A percentile compares a stretch with the other conserved stretches of the same genome.
Evolutionary conservation across 768 basidiomycete genomes (phyloP).

Genomic region (Suillus lakei): DNA sequence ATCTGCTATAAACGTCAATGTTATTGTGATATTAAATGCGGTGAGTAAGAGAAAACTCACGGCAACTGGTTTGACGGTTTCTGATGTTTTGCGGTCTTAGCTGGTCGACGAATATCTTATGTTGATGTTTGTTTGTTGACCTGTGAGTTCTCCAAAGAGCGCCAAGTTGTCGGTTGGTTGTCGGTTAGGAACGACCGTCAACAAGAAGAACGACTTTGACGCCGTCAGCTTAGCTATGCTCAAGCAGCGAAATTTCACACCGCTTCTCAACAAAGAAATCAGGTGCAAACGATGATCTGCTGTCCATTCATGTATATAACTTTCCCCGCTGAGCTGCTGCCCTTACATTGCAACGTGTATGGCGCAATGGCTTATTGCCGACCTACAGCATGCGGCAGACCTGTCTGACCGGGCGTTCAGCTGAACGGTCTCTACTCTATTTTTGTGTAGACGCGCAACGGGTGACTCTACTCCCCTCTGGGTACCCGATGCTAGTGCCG

Average conservation of each 20-base stretch:
- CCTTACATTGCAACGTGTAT: background rate
- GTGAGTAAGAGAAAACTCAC: conserved; percentile 8
- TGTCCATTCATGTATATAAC: background rate
- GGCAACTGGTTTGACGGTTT: conserved; percentile 14
- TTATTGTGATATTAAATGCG: background rate
- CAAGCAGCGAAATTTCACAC: background rate
- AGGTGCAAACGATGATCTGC: background rate
- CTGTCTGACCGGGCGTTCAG: background rate
- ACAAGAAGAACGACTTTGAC: background rate
- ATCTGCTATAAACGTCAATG: background rate
- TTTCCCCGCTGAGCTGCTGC: background rate
- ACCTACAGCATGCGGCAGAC: background rate
- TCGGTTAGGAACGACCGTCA: background rate
- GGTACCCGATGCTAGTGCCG: background rate
- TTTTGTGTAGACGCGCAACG: background rate
- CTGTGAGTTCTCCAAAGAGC: background rate
- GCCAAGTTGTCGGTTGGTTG: conserved; percentile 4
- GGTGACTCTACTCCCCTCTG: background rate
- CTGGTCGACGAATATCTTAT: conserved; percentile 20
- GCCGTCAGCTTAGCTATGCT: background rate
- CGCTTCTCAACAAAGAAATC: background rate
- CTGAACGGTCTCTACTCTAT: background rate
- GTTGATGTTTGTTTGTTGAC: conserved; percentile 33
- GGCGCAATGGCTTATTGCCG: background rate
- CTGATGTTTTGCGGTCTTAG: conserved; percentile 18